Evolutionary conservation across 805 yeast genomes (phyloP).

Genomic region (Isabelozyma rhagii): DNA sequence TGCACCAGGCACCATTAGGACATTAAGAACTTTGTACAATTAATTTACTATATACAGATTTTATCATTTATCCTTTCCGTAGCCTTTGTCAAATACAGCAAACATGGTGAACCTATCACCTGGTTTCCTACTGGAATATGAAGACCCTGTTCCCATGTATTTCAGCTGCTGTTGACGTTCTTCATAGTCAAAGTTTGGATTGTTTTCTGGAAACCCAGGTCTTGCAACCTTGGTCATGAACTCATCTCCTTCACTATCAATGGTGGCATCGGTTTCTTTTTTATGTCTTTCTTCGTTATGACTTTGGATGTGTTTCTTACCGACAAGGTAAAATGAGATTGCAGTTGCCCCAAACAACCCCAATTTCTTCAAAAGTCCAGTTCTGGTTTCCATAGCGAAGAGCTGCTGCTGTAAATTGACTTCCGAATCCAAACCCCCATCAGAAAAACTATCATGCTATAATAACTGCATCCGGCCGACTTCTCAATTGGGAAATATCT

Average conservation of each 20-base stretch:
- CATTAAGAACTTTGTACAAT: neutral
- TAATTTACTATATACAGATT: no score
- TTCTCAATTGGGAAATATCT: no score
- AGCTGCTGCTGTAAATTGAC: neutral
- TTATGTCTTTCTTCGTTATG: slow-evolving; percentile 33
- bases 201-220: slow-evolving; percentile 53
- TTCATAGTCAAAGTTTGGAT: slow-evolving; percentile 29
- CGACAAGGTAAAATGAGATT: slow-evolving; percentile 26
- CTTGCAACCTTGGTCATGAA: slow-evolving; percentile 30
- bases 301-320: slow-evolving; percentile 33
- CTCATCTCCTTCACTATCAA: slow-evolving; percentile 26
- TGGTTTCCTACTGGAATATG: slow-evolving; percentile 53
- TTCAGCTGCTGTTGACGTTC: slow-evolving; percentile 50
- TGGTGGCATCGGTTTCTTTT: slow-evolving; percentile 33
- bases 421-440: neutral
- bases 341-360: slow-evolving; percentile 30
- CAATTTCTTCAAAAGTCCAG: slow-evolving; percentile 31
- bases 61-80: slow-evolving; percentile 3
- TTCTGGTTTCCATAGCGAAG: slow-evolving; percentile 30
- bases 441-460: neutral
- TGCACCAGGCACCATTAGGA: neutral
- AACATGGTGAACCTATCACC: slow-evolving; percentile 50
- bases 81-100: slow-evolving; percentile 18
- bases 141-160: slow-evolving; percentile 65
- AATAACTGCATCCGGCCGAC: no score